Conservation (phyloP, 2,329 filamentous ascomycete genomes). For the Fusarium duplospermum region DNA sequence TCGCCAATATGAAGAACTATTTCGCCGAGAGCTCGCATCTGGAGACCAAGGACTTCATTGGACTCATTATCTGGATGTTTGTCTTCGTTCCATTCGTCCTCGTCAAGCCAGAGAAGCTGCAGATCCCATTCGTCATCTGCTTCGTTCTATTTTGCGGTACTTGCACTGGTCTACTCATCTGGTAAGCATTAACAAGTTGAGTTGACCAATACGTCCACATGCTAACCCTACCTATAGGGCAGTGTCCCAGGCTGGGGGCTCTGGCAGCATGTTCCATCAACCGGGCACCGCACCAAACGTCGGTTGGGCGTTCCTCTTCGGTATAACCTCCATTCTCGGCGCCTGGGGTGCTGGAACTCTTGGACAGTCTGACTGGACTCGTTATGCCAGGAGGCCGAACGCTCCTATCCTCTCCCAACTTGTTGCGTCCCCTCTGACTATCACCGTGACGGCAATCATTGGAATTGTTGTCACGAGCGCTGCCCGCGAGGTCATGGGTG, state of each 20-base stretch:
- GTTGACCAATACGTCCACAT: not conserved
- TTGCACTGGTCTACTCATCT: constrained; percentile 35
- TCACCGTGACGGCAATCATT: constrained; percentile 43
- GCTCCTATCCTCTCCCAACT: constrained; percentile 40
- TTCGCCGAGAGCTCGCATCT: constrained; percentile 39
- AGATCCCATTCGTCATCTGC: constrained; percentile 42
- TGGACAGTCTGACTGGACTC: constrained; percentile 46
- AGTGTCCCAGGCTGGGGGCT: constrained; percentile 34
- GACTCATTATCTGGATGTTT: constrained; percentile 41
- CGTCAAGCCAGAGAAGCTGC: constrained; percentile 41
- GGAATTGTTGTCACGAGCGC: constrained; percentile 43
- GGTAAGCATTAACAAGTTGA: constrained; percentile 5
- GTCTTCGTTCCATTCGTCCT: constrained; percentile 35
- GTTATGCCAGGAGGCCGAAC: constrained; percentile 35
- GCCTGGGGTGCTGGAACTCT: constrained; percentile 43
- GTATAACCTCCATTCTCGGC: constrained; percentile 45
- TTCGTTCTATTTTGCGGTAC: constrained; percentile 40
- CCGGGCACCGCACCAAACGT: constrained; percentile 32
- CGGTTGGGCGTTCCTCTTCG: constrained; percentile 48
- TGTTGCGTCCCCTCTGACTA: constrained; percentile 40
- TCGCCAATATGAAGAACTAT: constrained; percentile 40
- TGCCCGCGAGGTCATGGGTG: constrained; percentile 35
- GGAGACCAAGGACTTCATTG: constrained; percentile 44
- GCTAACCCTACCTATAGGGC: constrained; percentile 19
- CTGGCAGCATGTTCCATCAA: constrained; percentile 38